Evolutionary conservation across 164 flowering plant genomes (phyloP).

Genomic region (Sedum album): DNA sequence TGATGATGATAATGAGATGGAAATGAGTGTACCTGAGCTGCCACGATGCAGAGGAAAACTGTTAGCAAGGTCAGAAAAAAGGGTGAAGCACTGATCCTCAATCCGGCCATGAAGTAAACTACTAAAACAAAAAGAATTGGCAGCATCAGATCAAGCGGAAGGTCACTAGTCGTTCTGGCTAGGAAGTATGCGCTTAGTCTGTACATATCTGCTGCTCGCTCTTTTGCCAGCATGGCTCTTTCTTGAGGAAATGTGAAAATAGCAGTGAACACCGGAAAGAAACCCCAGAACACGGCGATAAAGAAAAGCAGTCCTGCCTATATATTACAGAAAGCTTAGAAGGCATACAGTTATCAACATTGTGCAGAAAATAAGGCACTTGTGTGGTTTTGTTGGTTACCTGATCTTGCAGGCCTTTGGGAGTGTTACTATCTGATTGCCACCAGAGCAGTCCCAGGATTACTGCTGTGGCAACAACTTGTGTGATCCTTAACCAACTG

Average conservation of each 20-base stretch:
- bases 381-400: slow-evolving; percentile 24
- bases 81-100: slow-evolving; percentile 40
- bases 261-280: slow-evolving; percentile 93
- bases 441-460: slow-evolving; percentile 88
- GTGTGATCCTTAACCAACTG: slow-evolving; percentile 68
- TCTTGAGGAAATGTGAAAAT: slow-evolving; percentile 97
- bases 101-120: slow-evolving; percentile 92
- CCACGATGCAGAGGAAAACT: slow-evolving; percentile 81
- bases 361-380: not conserved
- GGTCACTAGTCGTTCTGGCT: slow-evolving; percentile 85
- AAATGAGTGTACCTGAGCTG: slow-evolving; percentile 66
- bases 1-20: not conserved
- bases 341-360: not conserved
- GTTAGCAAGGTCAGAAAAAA: slow-evolving; percentile 74
- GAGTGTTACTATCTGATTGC: slow-evolving; percentile 57
- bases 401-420: slow-evolving; percentile 74
- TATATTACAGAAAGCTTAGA: slow-evolving; percentile 1
- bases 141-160: slow-evolving; percentile 76
- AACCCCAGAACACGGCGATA: slow-evolving; percentile 95
- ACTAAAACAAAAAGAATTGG: slow-evolving; percentile 72
- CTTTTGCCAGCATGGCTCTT: slow-evolving; percentile 85
- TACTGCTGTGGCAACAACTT: slow-evolving; percentile 62
- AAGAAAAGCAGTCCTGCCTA: slow-evolving; percentile 95
- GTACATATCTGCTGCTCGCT: slow-evolving; percentile 93
- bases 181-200: slow-evolving; percentile 83